Percentiles rank a stretch among this genome's conserved stretches.
Evolutionary conservation across 1,284 basidiomycete species (phyloP).

Genomic region (Sporisorium exsertum): DNA sequence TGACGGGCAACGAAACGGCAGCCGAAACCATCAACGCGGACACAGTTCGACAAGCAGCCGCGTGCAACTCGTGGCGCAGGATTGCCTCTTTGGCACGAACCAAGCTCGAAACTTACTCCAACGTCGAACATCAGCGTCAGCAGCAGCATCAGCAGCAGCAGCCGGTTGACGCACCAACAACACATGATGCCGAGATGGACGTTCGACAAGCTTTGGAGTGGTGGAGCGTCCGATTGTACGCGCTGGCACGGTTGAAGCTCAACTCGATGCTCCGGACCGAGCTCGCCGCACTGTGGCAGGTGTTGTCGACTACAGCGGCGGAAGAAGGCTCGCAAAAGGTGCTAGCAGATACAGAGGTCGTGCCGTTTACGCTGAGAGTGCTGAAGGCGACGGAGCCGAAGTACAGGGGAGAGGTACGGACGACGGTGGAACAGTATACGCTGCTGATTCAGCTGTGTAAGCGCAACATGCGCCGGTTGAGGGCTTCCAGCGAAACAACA

Average conservation of each 20-base stretch:
- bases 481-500: neutral
- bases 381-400: constrained; percentile 31
- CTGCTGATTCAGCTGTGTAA: constrained; percentile 18
- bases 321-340: neutral
- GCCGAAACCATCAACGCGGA: constrained; percentile 1
- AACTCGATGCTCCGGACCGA: constrained; percentile 42
- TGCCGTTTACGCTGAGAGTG: constrained; percentile 39
- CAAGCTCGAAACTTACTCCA: constrained; percentile 11
- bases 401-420: constrained; percentile 13
- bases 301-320: constrained; percentile 1
- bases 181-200: neutral
- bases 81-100: constrained; percentile 27
- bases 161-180: neutral
- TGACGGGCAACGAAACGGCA: neutral
- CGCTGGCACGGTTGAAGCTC: constrained; percentile 38
- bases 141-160: neutral
- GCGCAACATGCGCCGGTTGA: constrained; percentile 5
- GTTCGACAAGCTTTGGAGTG: constrained; percentile 25
- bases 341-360: constrained; percentile 3
- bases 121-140: neutral
- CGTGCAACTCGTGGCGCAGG: constrained; percentile 37
- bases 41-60: constrained; percentile 16
- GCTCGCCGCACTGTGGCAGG: constrained; percentile 31
- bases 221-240: constrained; percentile 49
- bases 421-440: constrained; percentile 20